Evolutionary conservation across 805 yeast species (phyloP).

Genomic region (Cyberlindnera mrakii): DNA sequence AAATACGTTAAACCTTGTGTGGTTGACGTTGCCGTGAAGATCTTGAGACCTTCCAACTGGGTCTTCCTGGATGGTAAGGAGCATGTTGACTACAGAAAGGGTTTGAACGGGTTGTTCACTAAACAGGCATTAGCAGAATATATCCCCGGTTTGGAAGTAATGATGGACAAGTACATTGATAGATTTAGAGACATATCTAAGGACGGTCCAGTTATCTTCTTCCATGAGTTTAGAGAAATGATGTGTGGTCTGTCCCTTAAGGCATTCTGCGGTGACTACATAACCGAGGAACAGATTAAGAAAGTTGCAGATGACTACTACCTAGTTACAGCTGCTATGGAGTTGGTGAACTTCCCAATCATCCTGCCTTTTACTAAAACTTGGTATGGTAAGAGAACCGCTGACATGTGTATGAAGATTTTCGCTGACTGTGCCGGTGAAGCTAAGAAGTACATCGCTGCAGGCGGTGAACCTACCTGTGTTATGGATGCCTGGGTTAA

Average conservation of each 20-base stretch:
- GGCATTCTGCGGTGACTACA: slow-evolving; percentile 94
- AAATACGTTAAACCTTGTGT: slow-evolving; percentile 93
- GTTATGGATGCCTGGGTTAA: slow-evolving; percentile 94
- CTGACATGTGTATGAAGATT: slow-evolving; percentile 89
- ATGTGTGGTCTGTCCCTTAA: slow-evolving; percentile 90
- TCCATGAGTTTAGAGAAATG: slow-evolving; percentile 92
- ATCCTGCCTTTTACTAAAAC: slow-evolving; percentile 94
- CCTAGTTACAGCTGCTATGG: slow-evolving; percentile 90
- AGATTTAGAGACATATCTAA: slow-evolving; percentile 52
- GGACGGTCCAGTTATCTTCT: slow-evolving; percentile 67
- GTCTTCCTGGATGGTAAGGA: slow-evolving; percentile 95
- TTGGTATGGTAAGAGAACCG: slow-evolving; percentile 93
- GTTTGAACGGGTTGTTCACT: slow-evolving; percentile 85
- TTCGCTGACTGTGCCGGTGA: slow-evolving; percentile 83
- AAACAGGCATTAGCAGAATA: slow-evolving; percentile 76
- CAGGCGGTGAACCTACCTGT: slow-evolving; percentile 76
- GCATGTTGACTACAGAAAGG: slow-evolving; percentile 87
- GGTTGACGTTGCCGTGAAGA: slow-evolving; percentile 93
- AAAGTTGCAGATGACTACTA: slow-evolving; percentile 89
- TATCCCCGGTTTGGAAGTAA: slow-evolving; percentile 75
- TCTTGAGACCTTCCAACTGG: slow-evolving; percentile 95
- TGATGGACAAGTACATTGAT: slow-evolving; percentile 78
- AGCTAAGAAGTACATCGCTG: slow-evolving; percentile 75
- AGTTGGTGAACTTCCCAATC: slow-evolving; percentile 95
- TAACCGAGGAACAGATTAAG: slow-evolving; percentile 85